These are phyloP conservation scores for Kalanchoe fedtschenkoi DNA, from an alignment of 164 flowering plant species.

Conservation along the genomic window DNA sequence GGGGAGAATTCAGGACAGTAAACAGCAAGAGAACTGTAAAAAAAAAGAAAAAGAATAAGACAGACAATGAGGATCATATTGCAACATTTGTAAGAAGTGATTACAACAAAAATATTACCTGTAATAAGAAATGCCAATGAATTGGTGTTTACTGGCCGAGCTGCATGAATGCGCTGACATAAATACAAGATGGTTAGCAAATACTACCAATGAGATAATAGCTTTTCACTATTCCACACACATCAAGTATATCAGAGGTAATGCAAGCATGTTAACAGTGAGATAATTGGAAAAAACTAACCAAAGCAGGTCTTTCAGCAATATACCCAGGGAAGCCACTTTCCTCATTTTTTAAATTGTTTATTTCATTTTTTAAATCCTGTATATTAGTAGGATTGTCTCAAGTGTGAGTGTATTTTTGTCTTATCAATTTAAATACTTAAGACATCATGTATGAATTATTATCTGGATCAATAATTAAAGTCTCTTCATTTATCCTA, in stretches of 20 bases:
- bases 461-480: too few relatives aligned
- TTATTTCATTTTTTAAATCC: too few relatives aligned
- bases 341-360: too few relatives aligned
- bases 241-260: neutral
- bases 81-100: neutral
- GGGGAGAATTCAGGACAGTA: slow-evolving; percentile 78
- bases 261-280: neutral
- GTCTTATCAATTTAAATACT: too few relatives aligned
- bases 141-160: slow-evolving; percentile 48
- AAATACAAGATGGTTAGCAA: neutral
- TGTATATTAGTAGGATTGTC: too few relatives aligned
- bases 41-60: slow-evolving; percentile 6
- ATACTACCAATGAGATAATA: neutral
- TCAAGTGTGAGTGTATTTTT: too few relatives aligned
- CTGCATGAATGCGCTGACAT: slow-evolving; percentile 53
- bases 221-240: neutral
- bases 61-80: neutral
- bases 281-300: slow-evolving; percentile 14
- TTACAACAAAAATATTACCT: slow-evolving; percentile 20
- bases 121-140: slow-evolving; percentile 62
- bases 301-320: slow-evolving; percentile 23
- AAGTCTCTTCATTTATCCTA: too few relatives aligned
- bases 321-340: slow-evolving; percentile 50
- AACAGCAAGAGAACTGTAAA: slow-evolving; percentile 61
- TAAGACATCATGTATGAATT: too few relatives aligned